Evolutionary conservation across 768 basidiomycete genomes (phyloP).

Genomic region (Boletus reticuloceps): DNA sequence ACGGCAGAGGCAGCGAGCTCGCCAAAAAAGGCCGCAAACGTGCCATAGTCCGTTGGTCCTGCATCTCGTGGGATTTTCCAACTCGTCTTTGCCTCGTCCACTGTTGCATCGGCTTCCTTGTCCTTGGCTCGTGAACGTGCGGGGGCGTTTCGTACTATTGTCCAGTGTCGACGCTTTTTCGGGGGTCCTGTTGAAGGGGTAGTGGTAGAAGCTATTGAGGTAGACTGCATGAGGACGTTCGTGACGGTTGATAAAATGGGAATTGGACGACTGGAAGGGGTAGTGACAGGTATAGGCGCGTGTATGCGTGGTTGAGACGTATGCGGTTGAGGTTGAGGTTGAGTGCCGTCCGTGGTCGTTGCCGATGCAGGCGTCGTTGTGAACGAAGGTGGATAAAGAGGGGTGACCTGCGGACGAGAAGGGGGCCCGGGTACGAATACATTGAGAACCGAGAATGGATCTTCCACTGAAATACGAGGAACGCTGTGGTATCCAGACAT

Average conservation of each 20-base stretch:
- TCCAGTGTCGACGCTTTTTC: conserved; percentile 57
- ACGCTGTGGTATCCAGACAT: neutral
- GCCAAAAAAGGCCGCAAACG: conserved; percentile 53
- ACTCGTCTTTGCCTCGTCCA: conserved; percentile 33
- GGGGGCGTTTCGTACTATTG: conserved; percentile 49
- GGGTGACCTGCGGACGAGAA: conserved; percentile 53
- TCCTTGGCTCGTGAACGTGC: conserved; percentile 49
- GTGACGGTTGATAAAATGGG: conserved; percentile 16
- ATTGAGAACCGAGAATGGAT: conserved; percentile 69
- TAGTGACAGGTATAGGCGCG: conserved; percentile 28
- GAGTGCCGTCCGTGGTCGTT: neutral
- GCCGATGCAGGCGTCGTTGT: conserved; percentile 18
- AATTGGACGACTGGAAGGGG: conserved; percentile 19
- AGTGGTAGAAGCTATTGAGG: neutral
- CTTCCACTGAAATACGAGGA: conserved; percentile 55
- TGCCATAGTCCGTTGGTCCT: conserved; percentile 59
- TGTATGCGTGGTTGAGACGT: conserved; percentile 11
- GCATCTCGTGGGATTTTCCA: conserved; percentile 54
- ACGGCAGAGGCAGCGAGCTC: conserved; percentile 35
- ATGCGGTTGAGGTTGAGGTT: neutral
- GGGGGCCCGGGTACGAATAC: conserved; percentile 57
- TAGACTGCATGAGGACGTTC: neutral
- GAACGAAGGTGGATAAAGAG: conserved; percentile 49
- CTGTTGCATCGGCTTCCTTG: conserved; percentile 44
- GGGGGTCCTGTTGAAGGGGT: neutral